These are phyloP conservation scores for Monilinia vaccinii-corymbosi DNA, from an alignment of 2,329 filamentous ascomycete species.

Conservation along the genomic window DNA sequence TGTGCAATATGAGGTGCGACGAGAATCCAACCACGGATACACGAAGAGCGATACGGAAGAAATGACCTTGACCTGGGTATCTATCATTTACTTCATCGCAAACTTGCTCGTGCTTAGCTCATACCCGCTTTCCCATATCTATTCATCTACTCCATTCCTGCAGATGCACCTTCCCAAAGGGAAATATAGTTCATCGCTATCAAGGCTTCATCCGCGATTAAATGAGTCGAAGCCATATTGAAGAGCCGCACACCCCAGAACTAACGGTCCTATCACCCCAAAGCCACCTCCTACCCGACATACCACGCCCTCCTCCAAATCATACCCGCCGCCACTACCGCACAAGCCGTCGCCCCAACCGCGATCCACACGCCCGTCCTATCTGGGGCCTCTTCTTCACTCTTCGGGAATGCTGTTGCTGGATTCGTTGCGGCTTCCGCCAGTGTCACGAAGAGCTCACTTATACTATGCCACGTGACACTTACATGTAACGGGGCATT, in stretches of 20 bases:
- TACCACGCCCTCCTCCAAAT: slow-evolving; percentile 44
- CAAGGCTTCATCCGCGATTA: not conserved
- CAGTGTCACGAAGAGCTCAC: slow-evolving; percentile 83
- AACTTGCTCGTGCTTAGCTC: not conserved
- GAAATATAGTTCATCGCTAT: not conserved
- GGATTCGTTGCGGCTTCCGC: slow-evolving; percentile 90
- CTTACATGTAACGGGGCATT: slow-evolving; percentile 87
- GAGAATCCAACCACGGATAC: not conserved
- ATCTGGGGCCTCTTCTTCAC: slow-evolving; percentile 76
- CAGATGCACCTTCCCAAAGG: not conserved
- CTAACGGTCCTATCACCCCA: too few species aligned
- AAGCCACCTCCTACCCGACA: slow-evolving; percentile 9
- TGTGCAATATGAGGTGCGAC: too few species aligned
- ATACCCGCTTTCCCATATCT: too few species aligned
- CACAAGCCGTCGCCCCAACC: slow-evolving; percentile 61
- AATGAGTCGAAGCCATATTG: not conserved
- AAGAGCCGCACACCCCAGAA: not conserved
- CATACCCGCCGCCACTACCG: slow-evolving; percentile 53
- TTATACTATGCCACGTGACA: slow-evolving; percentile 88
- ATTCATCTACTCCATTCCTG: not conserved
- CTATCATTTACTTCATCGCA: not conserved
- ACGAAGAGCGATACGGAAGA: not conserved
- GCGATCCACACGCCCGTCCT: slow-evolving; percentile 80
- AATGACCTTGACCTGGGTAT: not conserved
- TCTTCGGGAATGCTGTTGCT: slow-evolving; percentile 79